Percentiles rank a stretch among this genome's conserved stretches.
These are phyloP conservation scores for Coffea canephora DNA, from an alignment of 257 asterid species.

Conservation along the genomic window DNA sequence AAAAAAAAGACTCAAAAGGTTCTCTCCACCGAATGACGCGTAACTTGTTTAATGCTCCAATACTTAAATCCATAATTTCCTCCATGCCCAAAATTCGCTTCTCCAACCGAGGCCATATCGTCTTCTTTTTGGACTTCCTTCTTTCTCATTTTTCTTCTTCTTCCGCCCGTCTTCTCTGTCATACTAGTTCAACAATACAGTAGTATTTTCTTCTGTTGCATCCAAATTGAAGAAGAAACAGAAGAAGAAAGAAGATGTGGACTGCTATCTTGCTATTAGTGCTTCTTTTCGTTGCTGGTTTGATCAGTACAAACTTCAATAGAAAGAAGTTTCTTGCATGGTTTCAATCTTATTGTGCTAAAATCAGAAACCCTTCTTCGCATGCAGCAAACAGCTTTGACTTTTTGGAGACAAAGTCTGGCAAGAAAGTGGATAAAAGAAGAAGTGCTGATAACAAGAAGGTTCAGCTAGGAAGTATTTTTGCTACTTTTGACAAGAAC, in stretches of 20 bases:
- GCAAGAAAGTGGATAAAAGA: constrained; percentile 3
- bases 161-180: not conserved
- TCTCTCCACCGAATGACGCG: constrained; percentile 37
- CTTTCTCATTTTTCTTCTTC: constrained; percentile 7
- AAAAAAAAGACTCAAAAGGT: not conserved
- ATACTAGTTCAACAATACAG: not conserved
- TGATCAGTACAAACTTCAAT: constrained; percentile 36
- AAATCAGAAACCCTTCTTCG: constrained; percentile 9
- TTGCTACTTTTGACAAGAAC: constrained; percentile 82
- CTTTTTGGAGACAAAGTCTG: not conserved
- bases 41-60: constrained; percentile 24
- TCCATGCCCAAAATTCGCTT: not conserved
- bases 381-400: not conserved
- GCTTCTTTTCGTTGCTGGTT: constrained; percentile 51
- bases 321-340: constrained; percentile 36
- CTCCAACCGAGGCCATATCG: not conserved
- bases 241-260: constrained; percentile 22
- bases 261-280: constrained; percentile 41
- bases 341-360: constrained; percentile 20
- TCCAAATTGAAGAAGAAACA: not conserved
- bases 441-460: constrained; percentile 8
- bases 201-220: constrained; percentile 13
- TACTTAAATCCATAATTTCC: not conserved
- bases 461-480: constrained; percentile 39
- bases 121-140: not conserved